A percentile compares a stretch with the other conserved stretches of the same genome.
phyloP scores from a whole-genome alignment of 164 flowering plant species.

The Kalanchoe fedtschenkoi region DNA sequence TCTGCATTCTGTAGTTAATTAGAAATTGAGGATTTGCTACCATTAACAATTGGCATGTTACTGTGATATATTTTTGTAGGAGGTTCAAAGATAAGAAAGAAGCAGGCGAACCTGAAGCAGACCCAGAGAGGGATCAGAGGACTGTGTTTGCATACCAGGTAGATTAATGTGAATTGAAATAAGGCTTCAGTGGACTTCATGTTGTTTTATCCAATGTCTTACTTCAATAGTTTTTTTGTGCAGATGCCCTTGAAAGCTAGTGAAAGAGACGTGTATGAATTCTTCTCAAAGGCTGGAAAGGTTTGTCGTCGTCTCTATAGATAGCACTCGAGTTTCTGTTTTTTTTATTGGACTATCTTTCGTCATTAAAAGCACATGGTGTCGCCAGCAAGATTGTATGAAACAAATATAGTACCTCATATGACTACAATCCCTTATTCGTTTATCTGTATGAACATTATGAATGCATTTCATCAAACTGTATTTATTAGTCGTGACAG shows the following conservation, averaged over 20 bases:
- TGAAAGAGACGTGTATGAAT: constrained; percentile 87
- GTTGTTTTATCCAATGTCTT: not conserved
- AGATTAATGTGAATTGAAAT: constrained; percentile 2
- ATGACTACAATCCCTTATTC: not conserved
- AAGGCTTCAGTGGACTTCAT: not conserved
- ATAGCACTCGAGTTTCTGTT: not conserved
- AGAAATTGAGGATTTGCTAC: too few species aligned
- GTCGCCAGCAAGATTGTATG: not conserved
- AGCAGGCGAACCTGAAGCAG: constrained; percentile 79
- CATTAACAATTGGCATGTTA: not conserved
- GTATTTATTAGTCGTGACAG: constrained; percentile 31
- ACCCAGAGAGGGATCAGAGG: constrained; percentile 97
- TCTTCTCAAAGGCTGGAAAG: constrained; percentile 95
- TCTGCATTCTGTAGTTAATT: too few species aligned
- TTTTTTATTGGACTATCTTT: too few species aligned
- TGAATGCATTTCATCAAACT: too few species aligned
- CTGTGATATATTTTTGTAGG: constrained; percentile 19
- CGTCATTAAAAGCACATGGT: too few species aligned
- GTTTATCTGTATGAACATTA: constrained; percentile 22
- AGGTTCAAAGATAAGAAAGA: constrained; percentile 75
- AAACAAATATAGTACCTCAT: not conserved
- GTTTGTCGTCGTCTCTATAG: constrained; percentile 25
- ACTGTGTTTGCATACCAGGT: constrained; percentile 99
- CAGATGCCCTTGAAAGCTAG: constrained; percentile 94
- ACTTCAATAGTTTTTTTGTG: not conserved